Evolutionary conservation across 2,329 filamentous ascomycete species (phyloP).

Genomic region (Trichoderma oligosporum): DNA sequence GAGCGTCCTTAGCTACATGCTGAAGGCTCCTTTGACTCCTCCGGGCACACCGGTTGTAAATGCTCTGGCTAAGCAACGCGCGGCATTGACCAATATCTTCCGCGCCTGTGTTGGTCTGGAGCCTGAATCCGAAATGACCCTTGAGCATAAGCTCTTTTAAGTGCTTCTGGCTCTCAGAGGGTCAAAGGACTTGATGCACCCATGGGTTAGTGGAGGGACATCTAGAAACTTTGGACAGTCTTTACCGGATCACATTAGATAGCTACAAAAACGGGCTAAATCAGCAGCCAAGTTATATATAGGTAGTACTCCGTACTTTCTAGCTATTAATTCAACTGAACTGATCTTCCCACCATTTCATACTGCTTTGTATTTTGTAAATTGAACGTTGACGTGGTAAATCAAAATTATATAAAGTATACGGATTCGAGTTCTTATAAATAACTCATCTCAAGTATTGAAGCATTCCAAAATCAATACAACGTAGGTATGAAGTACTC

Average conservation of each 20-base stretch:
- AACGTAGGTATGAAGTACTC: neutral
- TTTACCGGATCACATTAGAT: slow-evolving; percentile 19
- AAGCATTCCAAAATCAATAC: no score
- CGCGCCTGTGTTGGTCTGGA: slow-evolving; percentile 93
- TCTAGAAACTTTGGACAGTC: slow-evolving; percentile 18
- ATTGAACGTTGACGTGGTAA: no score
- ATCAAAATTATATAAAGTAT: no score
- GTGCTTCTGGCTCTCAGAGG: neutral
- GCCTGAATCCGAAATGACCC: slow-evolving; percentile 97
- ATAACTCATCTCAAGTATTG: no score
- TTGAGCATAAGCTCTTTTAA: slow-evolving; percentile 96
- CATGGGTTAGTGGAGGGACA: no score
- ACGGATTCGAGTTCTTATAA: no score
- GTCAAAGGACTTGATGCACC: neutral
- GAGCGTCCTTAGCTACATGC: slow-evolving; percentile 98
- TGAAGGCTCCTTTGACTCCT: slow-evolving; percentile 90
- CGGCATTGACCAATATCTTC: slow-evolving; percentile 95
- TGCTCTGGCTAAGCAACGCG: slow-evolving; percentile 90
- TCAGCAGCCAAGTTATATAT: slow-evolving; percentile 3
- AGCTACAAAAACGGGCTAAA: slow-evolving; percentile 22
- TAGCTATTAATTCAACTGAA: slow-evolving; percentile 8
- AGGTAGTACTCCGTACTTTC: no score
- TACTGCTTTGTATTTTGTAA: no score
- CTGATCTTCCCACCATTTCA: slow-evolving; percentile 3
- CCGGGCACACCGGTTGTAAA: slow-evolving; percentile 95